These are phyloP conservation scores for Lyophyllum shimeji DNA, from an alignment of 768 basidiomycete genomes.

Conservation along the genomic window DNA sequence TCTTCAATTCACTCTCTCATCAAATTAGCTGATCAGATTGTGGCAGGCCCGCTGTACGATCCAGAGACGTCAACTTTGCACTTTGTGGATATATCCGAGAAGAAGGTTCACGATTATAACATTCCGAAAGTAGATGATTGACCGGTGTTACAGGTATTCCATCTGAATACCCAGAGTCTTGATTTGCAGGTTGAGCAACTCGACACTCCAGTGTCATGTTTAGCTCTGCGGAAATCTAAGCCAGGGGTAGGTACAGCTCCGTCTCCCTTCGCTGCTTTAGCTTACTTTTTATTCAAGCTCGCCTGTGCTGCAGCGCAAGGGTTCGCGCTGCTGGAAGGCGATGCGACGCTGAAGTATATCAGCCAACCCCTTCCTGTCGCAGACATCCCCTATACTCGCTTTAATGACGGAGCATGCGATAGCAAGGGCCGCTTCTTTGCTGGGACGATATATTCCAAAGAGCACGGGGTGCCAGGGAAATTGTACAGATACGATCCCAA, in stretches of 20 bases:
- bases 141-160: constrained; percentile 42
- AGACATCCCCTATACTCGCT: constrained; percentile 47
- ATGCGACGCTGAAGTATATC: constrained; percentile 47
- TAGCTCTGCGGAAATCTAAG: constrained; percentile 49
- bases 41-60: constrained; percentile 63
- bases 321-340: constrained; percentile 48
- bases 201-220: constrained; percentile 55
- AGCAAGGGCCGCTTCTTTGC: constrained; percentile 63
- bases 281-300: constrained; percentile 34
- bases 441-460: constrained; percentile 57
- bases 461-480: constrained; percentile 50
- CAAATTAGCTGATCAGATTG: constrained; percentile 17
- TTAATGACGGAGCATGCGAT: constrained; percentile 75
- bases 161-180: constrained; percentile 42
- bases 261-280: not conserved
- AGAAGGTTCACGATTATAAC: constrained; percentile 38
- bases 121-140: not conserved
- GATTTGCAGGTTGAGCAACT: constrained; percentile 48
- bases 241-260: constrained; percentile 38
- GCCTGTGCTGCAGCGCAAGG: constrained; percentile 60
- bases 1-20: not conserved
- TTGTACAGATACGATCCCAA: constrained; percentile 60
- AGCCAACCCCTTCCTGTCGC: constrained; percentile 47
- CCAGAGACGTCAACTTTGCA: constrained; percentile 50
- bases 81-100: constrained; percentile 65